Conservation (phyloP, 305 asterid species). For the Solanum chacoense region DNA sequence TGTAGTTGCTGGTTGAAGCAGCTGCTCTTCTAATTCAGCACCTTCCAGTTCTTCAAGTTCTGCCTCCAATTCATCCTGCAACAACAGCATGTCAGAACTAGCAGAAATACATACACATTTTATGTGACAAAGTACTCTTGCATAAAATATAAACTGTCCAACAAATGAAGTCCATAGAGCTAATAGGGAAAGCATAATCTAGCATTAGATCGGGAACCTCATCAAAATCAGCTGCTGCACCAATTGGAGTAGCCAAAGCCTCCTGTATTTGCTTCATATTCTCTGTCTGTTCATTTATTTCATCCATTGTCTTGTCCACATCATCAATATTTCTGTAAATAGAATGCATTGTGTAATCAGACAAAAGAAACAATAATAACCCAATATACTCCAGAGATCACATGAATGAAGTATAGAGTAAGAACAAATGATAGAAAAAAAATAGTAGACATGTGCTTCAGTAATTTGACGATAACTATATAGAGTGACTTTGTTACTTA, state of each 20-base stretch:
- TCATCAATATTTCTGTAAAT: constrained; percentile 35
- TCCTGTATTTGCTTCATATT: constrained; percentile 43
- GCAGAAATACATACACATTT: not conserved
- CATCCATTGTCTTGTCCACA: constrained; percentile 52
- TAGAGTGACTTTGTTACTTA: constrained; percentile 10
- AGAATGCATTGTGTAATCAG: not conserved
- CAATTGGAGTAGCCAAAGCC: constrained; percentile 31
- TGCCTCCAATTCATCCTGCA: constrained; percentile 45
- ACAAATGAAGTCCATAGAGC: not conserved
- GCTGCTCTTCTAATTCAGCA: constrained; percentile 38
- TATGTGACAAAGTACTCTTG: not conserved
- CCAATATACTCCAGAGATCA: not conserved
- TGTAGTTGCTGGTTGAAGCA: constrained; percentile 33
- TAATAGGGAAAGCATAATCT: not conserved
- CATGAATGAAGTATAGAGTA: not conserved
- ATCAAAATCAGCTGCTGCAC: constrained; percentile 33
- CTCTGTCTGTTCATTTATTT: constrained; percentile 42
- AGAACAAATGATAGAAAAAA: not conserved
- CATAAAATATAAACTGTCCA: not conserved
- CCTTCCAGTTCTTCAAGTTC: constrained; percentile 43
- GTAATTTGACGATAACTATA: not conserved
- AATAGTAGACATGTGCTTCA: not conserved
- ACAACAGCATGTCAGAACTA: not conserved
- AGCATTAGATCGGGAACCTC: constrained; percentile 16
- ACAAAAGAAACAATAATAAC: not conserved